Evolutionary conservation across 2,329 filamentous ascomycete genomes (phyloP), one percentile per base, ranked within the genome.

Genomic region (Fusarium tricinctum): DNA sequence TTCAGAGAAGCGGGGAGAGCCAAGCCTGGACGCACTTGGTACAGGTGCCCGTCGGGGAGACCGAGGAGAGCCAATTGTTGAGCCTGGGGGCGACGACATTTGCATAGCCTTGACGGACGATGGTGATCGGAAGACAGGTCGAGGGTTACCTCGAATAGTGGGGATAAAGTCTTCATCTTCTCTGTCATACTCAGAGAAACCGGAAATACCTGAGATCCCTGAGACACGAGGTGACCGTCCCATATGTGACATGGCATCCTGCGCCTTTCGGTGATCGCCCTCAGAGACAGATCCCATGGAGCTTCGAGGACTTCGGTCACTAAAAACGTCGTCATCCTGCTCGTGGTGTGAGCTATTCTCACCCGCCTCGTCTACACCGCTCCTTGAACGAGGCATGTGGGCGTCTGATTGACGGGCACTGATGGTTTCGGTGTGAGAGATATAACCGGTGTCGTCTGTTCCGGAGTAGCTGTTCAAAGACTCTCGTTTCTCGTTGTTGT

Each of bases 91-190:
- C 0, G 90, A 92, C 3, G 86, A 85, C 88, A 93, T 91, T 69
- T 93, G 91, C 79, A 92, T 84, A 2, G 89, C 89, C 49, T 88
- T 88, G 9, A 92, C 87, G 14, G 88, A 89, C 2, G 90, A 91
- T 0, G 91, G 87, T 14, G 90, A 91, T 47, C 90, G 85, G 75
- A 93, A 93, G 2, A 87, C 85, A 7, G 89, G 86, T 4, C 91
- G 85, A 10, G 85, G 84, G 9, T 86, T 87, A 9, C 84, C 84
- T 53, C 89, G 86, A 22, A 85, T 81, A n/a, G 85, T 86, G 3
- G 86, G 82, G 2, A 84, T 71, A 62, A 86, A 86, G 17, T 84
- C 80, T 2, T 84, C 80, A 1, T 84, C 81, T 13, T 81, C 79
- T 9, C 72, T 71, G 4, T 83, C 79, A 50, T 81, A 84, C 54